These are phyloP conservation scores for Saturnispora sekii DNA, from an alignment of 805 yeast species.

Conservation along the genomic window DNA sequence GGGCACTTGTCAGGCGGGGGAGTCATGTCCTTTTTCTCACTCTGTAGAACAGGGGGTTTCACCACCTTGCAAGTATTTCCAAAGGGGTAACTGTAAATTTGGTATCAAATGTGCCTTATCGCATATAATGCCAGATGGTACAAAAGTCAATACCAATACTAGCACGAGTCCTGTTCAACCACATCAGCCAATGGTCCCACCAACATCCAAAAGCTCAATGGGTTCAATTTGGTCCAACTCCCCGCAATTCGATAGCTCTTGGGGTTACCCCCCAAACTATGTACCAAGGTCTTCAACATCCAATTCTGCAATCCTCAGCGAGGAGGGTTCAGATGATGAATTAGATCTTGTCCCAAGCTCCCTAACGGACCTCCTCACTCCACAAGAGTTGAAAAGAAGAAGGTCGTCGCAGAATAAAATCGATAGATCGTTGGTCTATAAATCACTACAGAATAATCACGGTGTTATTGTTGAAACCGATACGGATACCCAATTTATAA, in stretches of 20 bases:
- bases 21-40: constrained; percentile 86
- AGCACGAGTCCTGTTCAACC: not conserved
- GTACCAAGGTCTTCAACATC: too few relatives aligned
- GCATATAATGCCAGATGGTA: constrained; percentile 82
- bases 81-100: constrained; percentile 93
- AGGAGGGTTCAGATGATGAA: constrained; percentile 25
- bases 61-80: constrained; percentile 83
- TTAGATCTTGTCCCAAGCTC: constrained; percentile 81
- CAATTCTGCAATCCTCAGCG: not conserved
- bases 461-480: constrained; percentile 15
- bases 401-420: constrained; percentile 35
- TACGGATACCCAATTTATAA: constrained; percentile 29
- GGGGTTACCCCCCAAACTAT: too few relatives aligned
- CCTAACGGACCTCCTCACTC: constrained; percentile 70
- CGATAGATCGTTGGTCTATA: constrained; percentile 6
- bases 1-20: constrained; percentile 94
- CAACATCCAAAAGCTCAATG: constrained; percentile 4
- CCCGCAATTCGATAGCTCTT: too few relatives aligned
- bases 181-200: constrained; percentile 9
- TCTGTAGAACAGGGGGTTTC: constrained; percentile 45
- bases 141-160: constrained; percentile 49
- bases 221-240: not conserved
- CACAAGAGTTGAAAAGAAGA: constrained; percentile 64
- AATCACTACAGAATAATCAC: constrained; percentile 6
- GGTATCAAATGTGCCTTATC: constrained; percentile 93